Evolutionary conservation across 768 basidiomycete genomes (phyloP), one percentile per base, ranked within the genome.

Genomic region (Favolaschia claudopus): DNA sequence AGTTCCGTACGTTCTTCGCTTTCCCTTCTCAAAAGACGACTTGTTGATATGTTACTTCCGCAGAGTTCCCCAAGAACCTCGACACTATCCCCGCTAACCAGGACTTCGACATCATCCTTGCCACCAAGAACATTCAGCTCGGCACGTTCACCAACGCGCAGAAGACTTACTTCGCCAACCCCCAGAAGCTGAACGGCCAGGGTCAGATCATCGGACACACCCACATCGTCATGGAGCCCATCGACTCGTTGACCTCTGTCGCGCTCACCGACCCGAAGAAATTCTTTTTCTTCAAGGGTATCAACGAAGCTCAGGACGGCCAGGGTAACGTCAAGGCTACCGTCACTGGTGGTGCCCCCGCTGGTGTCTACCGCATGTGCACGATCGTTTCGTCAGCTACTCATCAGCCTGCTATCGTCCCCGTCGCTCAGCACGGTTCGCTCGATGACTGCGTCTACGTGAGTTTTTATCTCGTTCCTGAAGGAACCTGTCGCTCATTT

Each of bases 391-490:
- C 80, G 28, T 77, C 81, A 15, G 67, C 82, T 12, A 89, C 89
- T 72, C 86, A 89, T 64, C 82, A 83, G 63, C 87, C 83, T 4
- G 80, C 74, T 45, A 72, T 87, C 54, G 85, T 82, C 39, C 77
- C 87, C 17, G 70, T 89, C 43, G 87, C 83, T 17, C 86, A 86
- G 63, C 89, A 85, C 62, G 87, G 87, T 58, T 71, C 74, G 20
- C 67, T 87, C 29, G 85, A 89, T 68, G 88, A 91, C 67, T 76
- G 75, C 46, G 68, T 84, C 71, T 89, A 89, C 72, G 83, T 87
- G 60, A 63, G 82, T 78, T 37, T 4, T 36, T 38, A 51, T 59
- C 19, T 25, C 32, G 33, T 61, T 39, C n/a, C n/a, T n/a, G n/a
- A n/a, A n/a, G n/a, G n/a, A n/a, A 8, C 25, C 33, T 47, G 1